A percentile compares a stretch with the other conserved stretches of the same genome.
Conservation (phyloP, 1,284 basidiomycete genomes). For the Quambalaria eucalypti region DNA sequence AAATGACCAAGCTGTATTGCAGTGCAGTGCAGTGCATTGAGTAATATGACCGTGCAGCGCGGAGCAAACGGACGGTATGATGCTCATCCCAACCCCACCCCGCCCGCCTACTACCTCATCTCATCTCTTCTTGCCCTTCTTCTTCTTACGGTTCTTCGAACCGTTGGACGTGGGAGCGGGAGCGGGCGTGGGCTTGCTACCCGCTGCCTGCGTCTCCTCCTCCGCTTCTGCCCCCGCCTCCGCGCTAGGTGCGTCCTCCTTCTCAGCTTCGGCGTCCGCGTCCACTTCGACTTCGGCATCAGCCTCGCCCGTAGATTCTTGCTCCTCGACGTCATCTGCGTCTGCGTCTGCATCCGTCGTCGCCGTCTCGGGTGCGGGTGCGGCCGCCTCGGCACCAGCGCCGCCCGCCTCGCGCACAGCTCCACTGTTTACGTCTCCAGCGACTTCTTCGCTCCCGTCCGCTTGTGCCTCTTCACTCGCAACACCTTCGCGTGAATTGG, state of each 20-base stretch:
- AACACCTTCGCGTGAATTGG: too few relatives aligned
- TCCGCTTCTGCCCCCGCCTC: slow-evolving; percentile 54
- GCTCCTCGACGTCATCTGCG: neutral
- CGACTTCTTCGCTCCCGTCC: neutral
- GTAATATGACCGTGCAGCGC: too few relatives aligned
- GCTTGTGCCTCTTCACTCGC: neutral
- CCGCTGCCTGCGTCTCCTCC: slow-evolving; percentile 60
- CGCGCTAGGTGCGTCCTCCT: slow-evolving; percentile 58
- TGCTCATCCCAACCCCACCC: too few relatives aligned
- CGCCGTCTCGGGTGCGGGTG: neutral
- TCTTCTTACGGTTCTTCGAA: slow-evolving; percentile 64
- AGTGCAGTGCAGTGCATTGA: too few relatives aligned
- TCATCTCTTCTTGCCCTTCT: slow-evolving; percentile 16
- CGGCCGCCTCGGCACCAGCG: neutral
- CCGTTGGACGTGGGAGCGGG: slow-evolving; percentile 68
- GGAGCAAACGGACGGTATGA: too few relatives aligned
- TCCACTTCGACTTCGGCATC: slow-evolving; percentile 1
- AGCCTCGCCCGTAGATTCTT: neutral
- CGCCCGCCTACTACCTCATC: neutral
- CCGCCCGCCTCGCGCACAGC: neutral
- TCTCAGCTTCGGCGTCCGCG: slow-evolving; percentile 12
- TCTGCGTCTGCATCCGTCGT: neutral
- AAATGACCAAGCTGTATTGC: too few relatives aligned
- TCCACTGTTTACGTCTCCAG: neutral
- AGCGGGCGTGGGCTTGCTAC: slow-evolving; percentile 61